Evolutionary conservation across 768 basidiomycete genomes (phyloP).

Genomic region (Boletus pseudo-olivaceus): DNA sequence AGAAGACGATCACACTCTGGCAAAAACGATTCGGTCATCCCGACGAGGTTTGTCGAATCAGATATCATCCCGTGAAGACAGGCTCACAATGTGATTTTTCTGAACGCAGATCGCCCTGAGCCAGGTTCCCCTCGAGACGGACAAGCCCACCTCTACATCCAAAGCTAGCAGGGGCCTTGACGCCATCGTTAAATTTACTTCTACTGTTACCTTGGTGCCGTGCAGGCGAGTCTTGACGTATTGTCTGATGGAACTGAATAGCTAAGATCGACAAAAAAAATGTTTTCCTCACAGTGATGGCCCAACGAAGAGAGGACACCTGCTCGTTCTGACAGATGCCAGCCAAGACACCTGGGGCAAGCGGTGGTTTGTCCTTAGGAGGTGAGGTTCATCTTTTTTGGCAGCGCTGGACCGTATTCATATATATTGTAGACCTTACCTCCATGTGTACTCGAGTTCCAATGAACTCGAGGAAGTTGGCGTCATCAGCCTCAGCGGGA

Average conservation of each 20-base stretch:
- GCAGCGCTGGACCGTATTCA: neutral
- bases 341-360: conserved; percentile 77
- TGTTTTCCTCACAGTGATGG: conserved; percentile 52
- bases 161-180: conserved; percentile 35
- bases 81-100: conserved; percentile 14
- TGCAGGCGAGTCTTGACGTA: conserved; percentile 50
- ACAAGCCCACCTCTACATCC: conserved; percentile 24
- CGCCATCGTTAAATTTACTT: conserved; percentile 64
- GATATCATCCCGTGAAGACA: neutral
- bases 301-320: conserved; percentile 79
- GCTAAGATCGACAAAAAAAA: conserved; percentile 3
- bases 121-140: conserved; percentile 63
- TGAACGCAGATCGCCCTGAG: conserved; percentile 68
- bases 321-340: conserved; percentile 80
- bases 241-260: neutral
- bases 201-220: conserved; percentile 69
- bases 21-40: conserved; percentile 74
- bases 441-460: conserved; percentile 82
- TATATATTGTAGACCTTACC: conserved; percentile 66
- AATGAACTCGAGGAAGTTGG: conserved; percentile 82
- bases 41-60: conserved; percentile 55
- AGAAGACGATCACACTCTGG: conserved; percentile 76
- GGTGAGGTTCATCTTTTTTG: conserved; percentile 42
- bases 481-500: conserved; percentile 77
- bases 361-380: conserved; percentile 82